A percentile compares a stretch with the other conserved stretches of the same genome.
These are phyloP conservation scores for Citrus mangshanensis DNA, from an alignment of 345 rosid genomes.

Conservation along the genomic window DNA sequence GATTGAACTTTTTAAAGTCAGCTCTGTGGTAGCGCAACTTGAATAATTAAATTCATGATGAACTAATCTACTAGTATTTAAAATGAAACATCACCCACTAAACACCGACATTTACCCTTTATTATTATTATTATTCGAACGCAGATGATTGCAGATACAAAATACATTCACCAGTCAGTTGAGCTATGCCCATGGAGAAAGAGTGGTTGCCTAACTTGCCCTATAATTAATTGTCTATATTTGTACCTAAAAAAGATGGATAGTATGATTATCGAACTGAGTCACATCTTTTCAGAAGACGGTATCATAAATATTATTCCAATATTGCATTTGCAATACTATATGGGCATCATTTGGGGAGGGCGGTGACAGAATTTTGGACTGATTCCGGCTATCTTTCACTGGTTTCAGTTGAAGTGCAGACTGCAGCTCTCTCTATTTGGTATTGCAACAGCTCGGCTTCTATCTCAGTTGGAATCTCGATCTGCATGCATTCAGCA, in stretches of 20 bases:
- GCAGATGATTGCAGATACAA: too few species aligned
- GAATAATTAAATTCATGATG: too few species aligned
- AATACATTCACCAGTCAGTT: too few species aligned
- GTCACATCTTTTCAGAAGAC: not conserved
- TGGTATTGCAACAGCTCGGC: not conserved
- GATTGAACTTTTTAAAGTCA: too few species aligned
- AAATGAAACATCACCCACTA: too few species aligned
- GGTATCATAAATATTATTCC: too few species aligned
- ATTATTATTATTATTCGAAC: too few species aligned
- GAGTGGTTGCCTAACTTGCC: too few species aligned
- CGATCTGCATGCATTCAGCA: not conserved
- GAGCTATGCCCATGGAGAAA: too few species aligned
- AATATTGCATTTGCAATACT: not conserved
- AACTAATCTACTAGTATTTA: too few species aligned
- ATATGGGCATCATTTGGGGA: not conserved
- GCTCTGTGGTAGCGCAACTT: too few species aligned
- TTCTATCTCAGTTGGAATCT: constrained; percentile 8
- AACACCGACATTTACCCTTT: too few species aligned
- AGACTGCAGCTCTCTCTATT: not conserved
- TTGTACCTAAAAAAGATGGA: not conserved
- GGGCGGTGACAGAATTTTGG: not conserved
- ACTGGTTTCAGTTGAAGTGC: not conserved
- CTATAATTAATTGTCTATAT: not conserved
- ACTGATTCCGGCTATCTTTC: not conserved
- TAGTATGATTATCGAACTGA: not conserved